phyloP scores from a whole-genome alignment of 768 basidiomycete species.

The Sarcodon aspratus region DNA sequence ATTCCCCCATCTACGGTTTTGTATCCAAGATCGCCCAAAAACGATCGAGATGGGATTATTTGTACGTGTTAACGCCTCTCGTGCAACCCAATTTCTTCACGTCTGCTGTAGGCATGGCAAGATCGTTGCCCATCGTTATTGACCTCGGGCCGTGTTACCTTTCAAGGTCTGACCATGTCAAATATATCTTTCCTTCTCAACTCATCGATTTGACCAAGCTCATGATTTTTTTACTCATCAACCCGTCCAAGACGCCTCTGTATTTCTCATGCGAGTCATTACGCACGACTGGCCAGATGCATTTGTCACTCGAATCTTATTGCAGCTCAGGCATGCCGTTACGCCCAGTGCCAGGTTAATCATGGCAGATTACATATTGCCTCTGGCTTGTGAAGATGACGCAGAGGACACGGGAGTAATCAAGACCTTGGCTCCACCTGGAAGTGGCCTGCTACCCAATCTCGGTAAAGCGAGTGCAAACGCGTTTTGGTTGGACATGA shows the following conservation, averaged over 20 bases:
- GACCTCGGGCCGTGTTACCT: slow-evolving; percentile 36
- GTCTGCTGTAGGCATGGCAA: slow-evolving; percentile 39
- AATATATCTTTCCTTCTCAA: not conserved
- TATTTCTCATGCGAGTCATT: slow-evolving; percentile 61
- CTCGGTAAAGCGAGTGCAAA: slow-evolving; percentile 61
- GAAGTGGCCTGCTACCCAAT: slow-evolving; percentile 59
- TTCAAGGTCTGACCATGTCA: slow-evolving; percentile 30
- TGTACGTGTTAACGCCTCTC: slow-evolving; percentile 7
- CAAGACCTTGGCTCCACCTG: slow-evolving; percentile 38
- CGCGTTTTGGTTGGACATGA: slow-evolving; percentile 62
- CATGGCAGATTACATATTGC: slow-evolving; percentile 62
- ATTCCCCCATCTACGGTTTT: slow-evolving; percentile 30
- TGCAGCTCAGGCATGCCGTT: slow-evolving; percentile 30
- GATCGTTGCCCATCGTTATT: slow-evolving; percentile 47
- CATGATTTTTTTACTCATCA: slow-evolving; percentile 75
- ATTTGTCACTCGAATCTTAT: slow-evolving; percentile 28
- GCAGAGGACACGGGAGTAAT: slow-evolving; percentile 26
- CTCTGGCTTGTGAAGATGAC: slow-evolving; percentile 55
- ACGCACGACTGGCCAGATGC: slow-evolving; percentile 74
- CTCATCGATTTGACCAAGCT: slow-evolving; percentile 19
- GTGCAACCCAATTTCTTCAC: not conserved
- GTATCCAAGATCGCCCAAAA: slow-evolving; percentile 51
- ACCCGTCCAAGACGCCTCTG: slow-evolving; percentile 32
- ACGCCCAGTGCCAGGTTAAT: slow-evolving; percentile 42
- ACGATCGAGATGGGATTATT: slow-evolving; percentile 38